phyloP scores from a whole-genome alignment of 2,329 filamentous ascomycete genomes.

The Zalaria sp. region DNA sequence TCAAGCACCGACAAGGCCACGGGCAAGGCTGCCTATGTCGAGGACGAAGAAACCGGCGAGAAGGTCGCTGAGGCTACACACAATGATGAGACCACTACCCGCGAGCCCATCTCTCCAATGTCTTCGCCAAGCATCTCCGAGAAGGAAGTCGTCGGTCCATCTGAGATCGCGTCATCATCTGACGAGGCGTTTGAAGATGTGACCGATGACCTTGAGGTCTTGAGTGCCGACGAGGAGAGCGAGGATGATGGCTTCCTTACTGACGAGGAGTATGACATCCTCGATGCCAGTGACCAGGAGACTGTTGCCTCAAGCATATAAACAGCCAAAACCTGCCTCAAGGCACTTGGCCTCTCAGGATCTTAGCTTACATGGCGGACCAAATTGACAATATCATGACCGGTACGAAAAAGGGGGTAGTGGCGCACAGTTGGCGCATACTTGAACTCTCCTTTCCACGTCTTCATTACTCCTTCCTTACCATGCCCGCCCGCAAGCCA shows the following conservation, averaged over 20 bases:
- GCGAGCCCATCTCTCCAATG: slow-evolving; percentile 3
- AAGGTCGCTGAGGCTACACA: slow-evolving; percentile 18
- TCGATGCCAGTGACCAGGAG: slow-evolving; percentile 89
- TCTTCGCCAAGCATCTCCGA: slow-evolving; percentile 2
- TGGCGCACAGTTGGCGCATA: too few species aligned
- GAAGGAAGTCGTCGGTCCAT: slow-evolving; percentile 4
- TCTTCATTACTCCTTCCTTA: too few species aligned
- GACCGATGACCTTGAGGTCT: slow-evolving; percentile 34
- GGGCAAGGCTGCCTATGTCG: slow-evolving; percentile 39
- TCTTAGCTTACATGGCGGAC: too few species aligned
- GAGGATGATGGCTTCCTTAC: slow-evolving; percentile 73
- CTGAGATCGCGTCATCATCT: slow-evolving; percentile 15
- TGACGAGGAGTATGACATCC: slow-evolving; percentile 95
- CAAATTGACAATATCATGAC: too few species aligned
- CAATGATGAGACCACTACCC: neutral
- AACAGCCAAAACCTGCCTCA: neutral
- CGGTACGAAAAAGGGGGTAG: too few species aligned
- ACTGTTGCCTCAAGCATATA: slow-evolving; percentile 13
- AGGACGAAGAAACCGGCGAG: slow-evolving; percentile 45
- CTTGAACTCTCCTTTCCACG: too few species aligned
- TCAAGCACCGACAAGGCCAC: slow-evolving; percentile 12
- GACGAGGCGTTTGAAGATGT: slow-evolving; percentile 32
- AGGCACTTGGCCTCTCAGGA: too few species aligned
- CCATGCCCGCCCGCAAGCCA: too few species aligned
- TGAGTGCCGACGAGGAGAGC: slow-evolving; percentile 41